These are phyloP conservation scores for Gonium pectorale DNA, from an alignment of 139 green algal species.

Conservation along the genomic window DNA sequence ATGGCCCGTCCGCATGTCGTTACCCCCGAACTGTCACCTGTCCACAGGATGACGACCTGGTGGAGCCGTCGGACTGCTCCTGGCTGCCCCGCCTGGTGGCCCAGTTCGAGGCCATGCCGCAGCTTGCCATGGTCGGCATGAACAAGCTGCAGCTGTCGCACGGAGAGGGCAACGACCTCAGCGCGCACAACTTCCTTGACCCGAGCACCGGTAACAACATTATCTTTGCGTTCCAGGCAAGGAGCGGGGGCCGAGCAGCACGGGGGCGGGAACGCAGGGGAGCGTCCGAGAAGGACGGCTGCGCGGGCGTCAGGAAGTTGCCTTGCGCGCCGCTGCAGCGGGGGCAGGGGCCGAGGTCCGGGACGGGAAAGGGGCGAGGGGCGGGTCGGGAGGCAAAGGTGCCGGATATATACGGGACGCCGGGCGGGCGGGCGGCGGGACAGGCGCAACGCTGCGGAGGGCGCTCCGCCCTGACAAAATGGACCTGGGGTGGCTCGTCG, in stretches of 20 bases:
- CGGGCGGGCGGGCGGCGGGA: no score
- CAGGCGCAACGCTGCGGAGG: no score
- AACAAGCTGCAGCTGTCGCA: constrained; percentile 32
- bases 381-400: no score
- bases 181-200: background rate
- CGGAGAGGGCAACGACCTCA: constrained; percentile 13
- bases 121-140: constrained; percentile 23
- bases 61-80: constrained; percentile 38
- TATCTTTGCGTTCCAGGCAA: constrained; percentile 34
- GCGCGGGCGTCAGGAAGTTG: no score
- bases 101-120: constrained; percentile 10
- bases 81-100: constrained; percentile 35
- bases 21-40: no score
- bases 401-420: no score
- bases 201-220: constrained; percentile 22
- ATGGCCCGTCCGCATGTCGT: no score
- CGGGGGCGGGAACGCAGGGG: background rate
- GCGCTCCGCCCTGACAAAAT: no score
- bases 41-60: constrained; percentile 13
- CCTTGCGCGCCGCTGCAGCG: no score
- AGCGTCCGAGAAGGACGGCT: background rate
- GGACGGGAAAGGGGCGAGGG: no score
- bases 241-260: background rate
- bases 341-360: no score
- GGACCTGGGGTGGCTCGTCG: no score